Conservation (phyloP, 345 rosid genomes). For the Orychophragmus violaceus region DNA sequence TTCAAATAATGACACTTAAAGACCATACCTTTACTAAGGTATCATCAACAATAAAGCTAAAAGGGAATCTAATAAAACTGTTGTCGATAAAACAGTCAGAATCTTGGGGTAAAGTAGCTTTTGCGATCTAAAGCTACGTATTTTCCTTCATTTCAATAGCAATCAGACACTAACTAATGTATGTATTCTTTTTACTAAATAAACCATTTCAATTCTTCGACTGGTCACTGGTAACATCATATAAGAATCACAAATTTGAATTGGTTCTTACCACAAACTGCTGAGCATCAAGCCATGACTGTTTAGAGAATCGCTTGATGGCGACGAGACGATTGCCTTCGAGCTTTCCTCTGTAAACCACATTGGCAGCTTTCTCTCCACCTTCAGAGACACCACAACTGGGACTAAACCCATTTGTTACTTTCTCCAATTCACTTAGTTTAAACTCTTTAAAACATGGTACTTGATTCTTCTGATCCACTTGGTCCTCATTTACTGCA, state of each 20-base stretch:
- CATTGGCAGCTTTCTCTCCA: slow-evolving; percentile 74
- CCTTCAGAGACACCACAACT: slow-evolving; percentile 73
- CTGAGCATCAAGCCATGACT: slow-evolving; percentile 81
- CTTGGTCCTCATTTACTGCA: slow-evolving; percentile 33
- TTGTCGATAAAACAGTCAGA: not conserved
- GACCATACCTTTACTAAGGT: slow-evolving; percentile 5
- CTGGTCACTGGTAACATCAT: not conserved
- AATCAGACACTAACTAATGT: not conserved
- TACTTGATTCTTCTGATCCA: slow-evolving; percentile 34
- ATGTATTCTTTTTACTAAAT: not conserved
- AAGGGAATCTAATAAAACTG: not conserved
- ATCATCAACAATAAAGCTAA: not conserved
- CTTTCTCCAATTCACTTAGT: slow-evolving; percentile 46
- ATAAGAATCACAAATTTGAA: not conserved
- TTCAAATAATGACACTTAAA: not conserved
- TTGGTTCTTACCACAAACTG: slow-evolving; percentile 43
- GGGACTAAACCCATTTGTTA: slow-evolving; percentile 61
- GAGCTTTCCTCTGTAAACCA: slow-evolving; percentile 68
- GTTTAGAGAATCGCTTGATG: slow-evolving; percentile 67
- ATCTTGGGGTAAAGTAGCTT: slow-evolving; percentile 4
- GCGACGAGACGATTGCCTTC: slow-evolving; percentile 55
- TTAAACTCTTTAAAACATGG: slow-evolving; percentile 53
- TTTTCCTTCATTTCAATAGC: not conserved
- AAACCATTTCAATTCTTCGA: not conserved
- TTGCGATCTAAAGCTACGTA: not conserved